These are phyloP conservation scores for Rhizomucor pusillus DNA, from an alignment of 371 early-diverging fungal species.

Conservation along the genomic window DNA sequence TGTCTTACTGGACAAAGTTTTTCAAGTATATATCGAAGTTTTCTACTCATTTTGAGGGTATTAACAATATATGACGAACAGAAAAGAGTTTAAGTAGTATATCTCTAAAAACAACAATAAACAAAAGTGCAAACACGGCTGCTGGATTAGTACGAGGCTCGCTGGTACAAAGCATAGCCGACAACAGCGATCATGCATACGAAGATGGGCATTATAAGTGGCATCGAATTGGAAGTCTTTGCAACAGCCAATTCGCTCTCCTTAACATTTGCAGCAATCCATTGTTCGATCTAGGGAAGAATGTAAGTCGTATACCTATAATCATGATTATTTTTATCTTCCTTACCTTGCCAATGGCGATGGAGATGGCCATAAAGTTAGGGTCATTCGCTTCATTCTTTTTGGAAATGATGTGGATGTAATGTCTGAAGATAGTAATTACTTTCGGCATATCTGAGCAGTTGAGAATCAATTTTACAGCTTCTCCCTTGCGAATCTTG, in stretches of 20 bases:
- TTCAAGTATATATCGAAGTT: no score
- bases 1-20: no score
- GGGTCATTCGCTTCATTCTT: constrained; percentile 69
- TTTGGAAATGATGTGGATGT: constrained; percentile 58
- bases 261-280: constrained; percentile 29
- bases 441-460: constrained; percentile 60
- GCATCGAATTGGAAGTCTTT: background rate
- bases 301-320: background rate
- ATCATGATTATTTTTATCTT: background rate
- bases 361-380: constrained; percentile 67
- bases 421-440: constrained; percentile 64
- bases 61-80: no score
- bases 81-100: no score
- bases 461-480: constrained; percentile 73
- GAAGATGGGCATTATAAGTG: constrained; percentile 22
- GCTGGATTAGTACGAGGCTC: background rate
- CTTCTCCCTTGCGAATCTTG: constrained; percentile 95
- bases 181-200: constrained; percentile 31
- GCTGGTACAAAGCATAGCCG: constrained; percentile 10
- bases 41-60: no score
- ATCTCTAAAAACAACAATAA: no score
- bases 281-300: constrained; percentile 39
- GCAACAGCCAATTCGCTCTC: background rate
- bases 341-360: constrained; percentile 54
- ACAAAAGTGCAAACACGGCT: no score